A percentile compares a stretch with the other conserved stretches of the same genome.
phyloP scores from a whole-genome alignment of 805 yeast species.

The Candida multigemmis region DNA sequence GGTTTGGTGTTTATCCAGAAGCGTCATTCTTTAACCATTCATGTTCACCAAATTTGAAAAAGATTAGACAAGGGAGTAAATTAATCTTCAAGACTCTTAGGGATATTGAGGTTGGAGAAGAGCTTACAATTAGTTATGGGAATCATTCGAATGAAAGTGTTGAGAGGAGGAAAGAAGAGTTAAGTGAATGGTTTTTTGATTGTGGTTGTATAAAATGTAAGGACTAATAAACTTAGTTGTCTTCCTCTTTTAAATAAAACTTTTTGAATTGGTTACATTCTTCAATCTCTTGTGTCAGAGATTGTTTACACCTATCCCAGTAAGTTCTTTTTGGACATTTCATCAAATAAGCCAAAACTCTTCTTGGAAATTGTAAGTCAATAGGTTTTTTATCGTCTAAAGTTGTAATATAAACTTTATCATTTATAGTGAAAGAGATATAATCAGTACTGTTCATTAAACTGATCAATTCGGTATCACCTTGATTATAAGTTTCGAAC shows the following conservation, averaged over 20 bases:
- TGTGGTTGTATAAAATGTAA: constrained; percentile 45
- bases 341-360: constrained; percentile 60
- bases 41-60: constrained; percentile 47
- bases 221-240: constrained; percentile 7
- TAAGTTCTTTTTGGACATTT: constrained; percentile 52
- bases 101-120: constrained; percentile 35
- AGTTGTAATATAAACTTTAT: constrained; percentile 12
- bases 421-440: constrained; percentile 22
- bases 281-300: constrained; percentile 47
- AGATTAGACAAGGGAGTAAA: constrained; percentile 28
- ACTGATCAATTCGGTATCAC: constrained; percentile 9
- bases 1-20: constrained; percentile 50
- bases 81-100: constrained; percentile 33
- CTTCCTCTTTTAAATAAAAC: constrained; percentile 13
- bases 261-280: constrained; percentile 60
- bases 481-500: constrained; percentile 25
- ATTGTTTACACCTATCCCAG: constrained; percentile 75
- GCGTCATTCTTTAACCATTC: constrained; percentile 66
- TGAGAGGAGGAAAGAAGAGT: constrained; percentile 28
- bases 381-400: constrained; percentile 27
- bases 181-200: constrained; percentile 50
- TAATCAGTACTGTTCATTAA: constrained; percentile 25
- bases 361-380: constrained; percentile 79
- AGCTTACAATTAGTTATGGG: constrained; percentile 56
- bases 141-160: constrained; percentile 33